phyloP scores from a whole-genome alignment of 1,139 yeast genomes.

The Pichia sp. region DNA sequence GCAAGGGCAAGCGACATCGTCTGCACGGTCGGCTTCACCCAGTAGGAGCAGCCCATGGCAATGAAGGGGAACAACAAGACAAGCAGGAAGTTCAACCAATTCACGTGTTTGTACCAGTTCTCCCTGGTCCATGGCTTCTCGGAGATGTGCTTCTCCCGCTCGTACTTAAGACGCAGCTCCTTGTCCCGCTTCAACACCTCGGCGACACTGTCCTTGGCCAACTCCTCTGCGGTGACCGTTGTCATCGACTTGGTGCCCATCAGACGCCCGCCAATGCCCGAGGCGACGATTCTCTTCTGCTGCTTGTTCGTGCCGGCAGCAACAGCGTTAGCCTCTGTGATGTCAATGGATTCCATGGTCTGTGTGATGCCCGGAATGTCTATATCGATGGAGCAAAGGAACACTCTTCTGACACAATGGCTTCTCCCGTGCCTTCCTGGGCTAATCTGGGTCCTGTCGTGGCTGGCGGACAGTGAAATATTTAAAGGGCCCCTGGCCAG shows the following conservation, averaged over 20 bases:
- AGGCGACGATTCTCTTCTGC: slow-evolving; percentile 65
- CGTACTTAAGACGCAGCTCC: slow-evolving; percentile 45
- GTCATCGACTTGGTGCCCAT: slow-evolving; percentile 79
- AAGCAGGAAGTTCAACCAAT: slow-evolving; percentile 87
- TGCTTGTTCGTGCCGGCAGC: slow-evolving; percentile 87
- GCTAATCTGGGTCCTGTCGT: not conserved
- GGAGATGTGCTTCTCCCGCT: slow-evolving; percentile 63
- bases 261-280: slow-evolving; percentile 70
- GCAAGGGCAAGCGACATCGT: slow-evolving; percentile 58
- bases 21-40: slow-evolving; percentile 56
- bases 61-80: slow-evolving; percentile 65
- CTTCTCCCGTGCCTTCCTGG: no score
- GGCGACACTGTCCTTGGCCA: slow-evolving; percentile 50
- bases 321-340: slow-evolving; percentile 73
- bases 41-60: slow-evolving; percentile 51
- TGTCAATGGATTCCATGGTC: slow-evolving; percentile 36
- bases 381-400: not conserved
- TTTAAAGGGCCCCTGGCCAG: not conserved
- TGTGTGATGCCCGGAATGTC: not conserved
- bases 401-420: no score
- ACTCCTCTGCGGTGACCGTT: slow-evolving; percentile 59
- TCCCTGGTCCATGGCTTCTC: slow-evolving; percentile 85
- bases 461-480: not conserved
- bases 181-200: slow-evolving; percentile 53
- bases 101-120: slow-evolving; percentile 85